Evolutionary conservation across 2,329 filamentous ascomycete genomes (phyloP), one percentile per base, ranked within the genome.

Genomic region (Colletotrichum tropicicola): DNA sequence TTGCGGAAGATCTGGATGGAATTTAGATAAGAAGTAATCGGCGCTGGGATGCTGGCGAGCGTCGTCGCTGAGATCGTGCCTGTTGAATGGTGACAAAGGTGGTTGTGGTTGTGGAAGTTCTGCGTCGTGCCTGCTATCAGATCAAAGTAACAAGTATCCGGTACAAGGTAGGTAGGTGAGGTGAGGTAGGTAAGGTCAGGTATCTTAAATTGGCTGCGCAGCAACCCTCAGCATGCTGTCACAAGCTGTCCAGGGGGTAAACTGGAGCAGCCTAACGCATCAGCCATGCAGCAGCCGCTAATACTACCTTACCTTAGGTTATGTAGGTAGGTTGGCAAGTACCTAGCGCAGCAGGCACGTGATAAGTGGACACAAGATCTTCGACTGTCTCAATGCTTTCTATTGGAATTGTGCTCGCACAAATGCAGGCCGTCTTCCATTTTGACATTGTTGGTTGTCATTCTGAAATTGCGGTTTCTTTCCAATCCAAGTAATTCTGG

Each of bases 1-100:
- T 77, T 59, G 68, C 68, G 52, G 65, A 28, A n/a, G n/a, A 35
- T 45, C 19, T 48, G 19, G 10, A 43, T 28, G 32, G 21, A 35
- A 15, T 35, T 7, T 12, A 19, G 21, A 15, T 9, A 12, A 19
- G 53, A 44, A 35, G 15, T 39, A 28, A 43, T 27, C 17, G n/a
- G 13, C n/a, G 28, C 32, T 52, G 21, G 25, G 13, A 28, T 17
- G 55, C 55, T 21, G 35, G 6, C 7, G 55, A 27, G 28, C 44
- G 30, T 48, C 8, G 41, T 25, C 27, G 32, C 39, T 25, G 41
- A 9, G 8, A 27, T 35, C 21, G 17, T 54, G 48, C 43, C 27
- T 44, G 21, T 60, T 32, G n/a, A 17, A 30, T 17, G 35, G 35
- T 37, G 44, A 19, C 44, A 6, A 35, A 4, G 27, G 45, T 39